Percentiles rank a stretch among this genome's conserved stretches.
Conservation (phyloP, 163 green algal species). For the Scenedesmus sp. region DNA sequence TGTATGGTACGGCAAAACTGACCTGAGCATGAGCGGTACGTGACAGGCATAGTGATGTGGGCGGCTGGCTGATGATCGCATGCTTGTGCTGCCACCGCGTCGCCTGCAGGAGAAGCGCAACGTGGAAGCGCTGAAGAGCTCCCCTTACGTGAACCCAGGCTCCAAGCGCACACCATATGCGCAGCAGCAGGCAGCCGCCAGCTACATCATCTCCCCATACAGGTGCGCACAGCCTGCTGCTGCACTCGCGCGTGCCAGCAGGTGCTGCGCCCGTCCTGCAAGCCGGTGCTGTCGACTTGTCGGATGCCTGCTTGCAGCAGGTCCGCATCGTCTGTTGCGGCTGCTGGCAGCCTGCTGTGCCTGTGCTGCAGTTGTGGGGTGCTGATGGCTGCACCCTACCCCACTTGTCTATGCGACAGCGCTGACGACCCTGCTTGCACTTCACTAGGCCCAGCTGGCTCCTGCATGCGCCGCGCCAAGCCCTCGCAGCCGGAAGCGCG, state of each 20-base stretch:
- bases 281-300: not conserved
- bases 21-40: too few species aligned
- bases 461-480: too few species aligned
- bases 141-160: constrained; percentile 66
- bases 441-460: too few species aligned
- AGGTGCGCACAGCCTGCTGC: constrained; percentile 64
- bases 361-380: too few species aligned
- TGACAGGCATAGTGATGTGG: too few species aligned
- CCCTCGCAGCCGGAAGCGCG: too few species aligned
- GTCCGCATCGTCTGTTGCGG: not conserved
- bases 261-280: not conserved
- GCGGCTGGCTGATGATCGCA: not conserved
- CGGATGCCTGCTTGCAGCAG: not conserved
- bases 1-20: too few species aligned
- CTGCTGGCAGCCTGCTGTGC: not conserved
- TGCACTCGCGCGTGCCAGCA: not conserved
- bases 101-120: constrained; percentile 60
- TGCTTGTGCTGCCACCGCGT: not conserved
- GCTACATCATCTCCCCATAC: constrained; percentile 89
- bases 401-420: too few species aligned
- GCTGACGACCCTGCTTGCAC: too few species aligned
- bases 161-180: constrained; percentile 62
- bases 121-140: constrained; percentile 63
- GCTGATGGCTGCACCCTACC: too few species aligned
- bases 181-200: constrained; percentile 23